Percentiles rank a stretch among this genome's conserved stretches.
phyloP scores from a whole-genome alignment of 169 alveolate genomes.

The Perkinsus olseni region DNA sequence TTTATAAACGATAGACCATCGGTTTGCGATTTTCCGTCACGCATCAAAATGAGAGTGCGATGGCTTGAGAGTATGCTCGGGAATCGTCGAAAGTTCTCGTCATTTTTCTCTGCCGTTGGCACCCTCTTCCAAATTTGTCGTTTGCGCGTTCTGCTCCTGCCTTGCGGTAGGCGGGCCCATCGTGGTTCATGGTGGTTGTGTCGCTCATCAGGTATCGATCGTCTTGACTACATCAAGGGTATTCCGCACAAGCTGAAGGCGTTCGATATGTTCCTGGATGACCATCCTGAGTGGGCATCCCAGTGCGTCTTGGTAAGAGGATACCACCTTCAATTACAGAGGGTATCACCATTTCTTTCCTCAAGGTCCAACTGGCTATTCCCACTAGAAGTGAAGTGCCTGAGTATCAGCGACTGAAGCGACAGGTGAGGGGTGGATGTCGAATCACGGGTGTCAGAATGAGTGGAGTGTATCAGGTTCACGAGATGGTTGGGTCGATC shows the following conservation, averaged over 20 bases:
- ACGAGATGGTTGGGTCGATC: slow-evolving; percentile 25
- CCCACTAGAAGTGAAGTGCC: slow-evolving; percentile 32
- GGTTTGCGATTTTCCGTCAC: too few relatives aligned
- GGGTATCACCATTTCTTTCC: neutral
- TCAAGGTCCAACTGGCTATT: slow-evolving; percentile 32
- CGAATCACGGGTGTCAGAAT: slow-evolving; percentile 1
- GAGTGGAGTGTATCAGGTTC: slow-evolving; percentile 19
- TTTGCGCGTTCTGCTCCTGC: neutral
- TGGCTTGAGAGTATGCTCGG: slow-evolving; percentile 3
- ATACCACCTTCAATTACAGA: neutral
- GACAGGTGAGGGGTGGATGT: slow-evolving; percentile 4
- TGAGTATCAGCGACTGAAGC: slow-evolving; percentile 15
- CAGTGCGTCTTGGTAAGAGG: neutral
- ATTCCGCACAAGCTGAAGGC: slow-evolving; percentile 45
- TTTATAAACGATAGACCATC: too few relatives aligned
- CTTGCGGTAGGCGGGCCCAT: neutral
- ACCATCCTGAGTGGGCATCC: slow-evolving; percentile 26
- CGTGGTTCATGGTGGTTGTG: too few relatives aligned
- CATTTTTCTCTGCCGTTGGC: neutral
- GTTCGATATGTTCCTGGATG: slow-evolving; percentile 32
- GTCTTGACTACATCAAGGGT: slow-evolving; percentile 46
- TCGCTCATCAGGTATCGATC: slow-evolving; percentile 27
- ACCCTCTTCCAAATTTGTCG: neutral
- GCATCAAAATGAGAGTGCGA: too few relatives aligned
- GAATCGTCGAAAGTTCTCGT: neutral